Evolutionary conservation across 495 filamentous ascomycete genomes (phyloP), one percentile per base, ranked within the genome.

Genomic region (Podospora didyma): DNA sequence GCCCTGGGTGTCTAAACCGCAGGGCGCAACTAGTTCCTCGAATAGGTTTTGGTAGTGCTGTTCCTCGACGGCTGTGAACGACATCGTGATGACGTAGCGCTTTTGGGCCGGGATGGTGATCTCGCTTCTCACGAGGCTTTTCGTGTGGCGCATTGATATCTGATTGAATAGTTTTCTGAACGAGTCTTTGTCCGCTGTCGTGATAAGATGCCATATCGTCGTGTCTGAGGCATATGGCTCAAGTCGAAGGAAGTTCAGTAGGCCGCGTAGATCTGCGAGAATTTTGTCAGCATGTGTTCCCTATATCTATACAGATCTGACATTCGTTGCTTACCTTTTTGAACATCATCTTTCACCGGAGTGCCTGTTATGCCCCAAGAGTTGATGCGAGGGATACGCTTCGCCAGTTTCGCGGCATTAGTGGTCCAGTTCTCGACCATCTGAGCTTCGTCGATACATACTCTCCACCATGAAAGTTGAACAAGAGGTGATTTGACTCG

Each of bases 351-450:
- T 52, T 86, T 83, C 21, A 96, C 77, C 1, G 94, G 94, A 0
- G 94, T 98, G 19, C 93, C 94, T 3, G 90, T 91, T n/a, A 98
- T 84, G 23, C 84, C 90, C 94, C 94, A 97, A 10, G 90, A 84
- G 71, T 94, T 93, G 56, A 88, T 68, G 22, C 93, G 79, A 51
- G 92, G 91, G 57, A 98, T 89, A 20, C 85, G 69, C 23, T 85
- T 78, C 17, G 93, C 92, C 31, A 96, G 81, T 58, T 79, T 82
- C 2, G 94, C 91, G 16, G 93, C 89, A 54, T 88, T 87, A 65
- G 84, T 92, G 7, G 93, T 83, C 49, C 90, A 90, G 58, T 82
- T 90, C 54, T 96, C 93, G 34, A 97, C 82, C 88, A 96, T 96
- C 67, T 98, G 94, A 2, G 92, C 94, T 69, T 97, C 94, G 65